Conservation (phyloP, 2,329 filamentous ascomycete species). For the Fusarium torulosum region DNA sequence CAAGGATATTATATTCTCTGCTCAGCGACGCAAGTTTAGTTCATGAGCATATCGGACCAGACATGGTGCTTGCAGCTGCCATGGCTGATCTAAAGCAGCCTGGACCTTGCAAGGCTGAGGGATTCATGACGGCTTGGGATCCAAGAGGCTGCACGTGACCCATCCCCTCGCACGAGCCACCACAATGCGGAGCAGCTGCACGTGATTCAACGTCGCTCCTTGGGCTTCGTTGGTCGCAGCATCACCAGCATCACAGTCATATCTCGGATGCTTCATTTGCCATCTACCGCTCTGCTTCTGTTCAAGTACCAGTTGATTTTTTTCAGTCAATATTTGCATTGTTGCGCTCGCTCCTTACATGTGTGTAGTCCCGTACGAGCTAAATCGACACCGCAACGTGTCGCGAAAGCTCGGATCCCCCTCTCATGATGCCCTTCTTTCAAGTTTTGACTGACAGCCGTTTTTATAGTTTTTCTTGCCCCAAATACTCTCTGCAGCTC, state of each 20-base stretch:
- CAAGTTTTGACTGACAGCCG: slow-evolving; percentile 48
- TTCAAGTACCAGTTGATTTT: slow-evolving; percentile 56
- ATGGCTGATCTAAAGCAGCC: not conserved
- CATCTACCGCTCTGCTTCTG: slow-evolving; percentile 56
- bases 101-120: slow-evolving; percentile 21
- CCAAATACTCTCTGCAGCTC: slow-evolving; percentile 39
- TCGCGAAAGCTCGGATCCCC: slow-evolving; percentile 50
- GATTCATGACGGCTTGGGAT: slow-evolving; percentile 3
- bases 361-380: slow-evolving; percentile 43
- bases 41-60: not conserved
- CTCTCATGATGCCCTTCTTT: slow-evolving; percentile 45
- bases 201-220: slow-evolving; percentile 43
- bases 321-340: slow-evolving; percentile 52
- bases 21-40: no score
- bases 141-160: slow-evolving; percentile 44
- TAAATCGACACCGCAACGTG: slow-evolving; percentile 42
- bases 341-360: slow-evolving; percentile 54
- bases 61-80: not conserved
- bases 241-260: slow-evolving; percentile 41
- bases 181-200: slow-evolving; percentile 46
- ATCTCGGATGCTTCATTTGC: slow-evolving; percentile 44
- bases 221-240: slow-evolving; percentile 40
- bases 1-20: not conserved
- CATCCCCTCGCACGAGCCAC: slow-evolving; percentile 39
- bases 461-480: slow-evolving; percentile 46